Base-by-base conservation (phyloP, 202 grass and related monocot genomes). In the Setaria italica region DNA sequence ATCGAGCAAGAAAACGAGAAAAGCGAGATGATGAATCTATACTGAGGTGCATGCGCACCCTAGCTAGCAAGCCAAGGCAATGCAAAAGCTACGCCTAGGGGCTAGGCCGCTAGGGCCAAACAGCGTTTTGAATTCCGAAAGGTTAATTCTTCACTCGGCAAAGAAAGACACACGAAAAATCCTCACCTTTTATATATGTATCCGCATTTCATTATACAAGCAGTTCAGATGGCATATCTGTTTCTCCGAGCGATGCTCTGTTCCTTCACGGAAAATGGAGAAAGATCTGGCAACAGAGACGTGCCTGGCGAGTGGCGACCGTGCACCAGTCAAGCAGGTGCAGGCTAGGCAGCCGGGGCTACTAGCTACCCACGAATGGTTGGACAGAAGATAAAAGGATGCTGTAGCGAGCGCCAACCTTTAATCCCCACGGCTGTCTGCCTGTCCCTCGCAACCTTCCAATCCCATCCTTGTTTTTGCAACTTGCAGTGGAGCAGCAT, bases 341-440 rank as follows among this genome's bases (percentile, higher is more conserved):
- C 20, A 35, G 34, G 55, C 25, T 25, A 25, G 25, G 25, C 25
- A 25, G 78, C 20, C 35, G 63, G 30, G 19, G 70, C 25, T 10
- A 37, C 2, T 20, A 11, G 41, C 71, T 30, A 34, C 33, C 58
- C 42, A n/a, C 4, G 42, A 78, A 68, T 72, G 66, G 79, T 86
- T 86, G 88, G 84, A 74, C 88, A 74, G 59, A 72, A 84, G 79
- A 74, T 33, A 49, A 83, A 62, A 69, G n/a, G 66, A 25, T 34
- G 49, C 75, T 83, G 84, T 33, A 20, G 79, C 84, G 79, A 73
- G 54, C 84, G 78, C 67, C 41, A 29, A 2, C 29, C 65, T 82
- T 77, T 32, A 33, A 50, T 67, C 66, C 66, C 72, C 32, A 47
- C 51, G 11, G 33, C 33, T 83, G 84, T 83, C 80, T 20, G 14